Evolutionary conservation across 352 stramenopile species (phyloP).

Genomic region (Globisporangium cederbergense): DNA sequence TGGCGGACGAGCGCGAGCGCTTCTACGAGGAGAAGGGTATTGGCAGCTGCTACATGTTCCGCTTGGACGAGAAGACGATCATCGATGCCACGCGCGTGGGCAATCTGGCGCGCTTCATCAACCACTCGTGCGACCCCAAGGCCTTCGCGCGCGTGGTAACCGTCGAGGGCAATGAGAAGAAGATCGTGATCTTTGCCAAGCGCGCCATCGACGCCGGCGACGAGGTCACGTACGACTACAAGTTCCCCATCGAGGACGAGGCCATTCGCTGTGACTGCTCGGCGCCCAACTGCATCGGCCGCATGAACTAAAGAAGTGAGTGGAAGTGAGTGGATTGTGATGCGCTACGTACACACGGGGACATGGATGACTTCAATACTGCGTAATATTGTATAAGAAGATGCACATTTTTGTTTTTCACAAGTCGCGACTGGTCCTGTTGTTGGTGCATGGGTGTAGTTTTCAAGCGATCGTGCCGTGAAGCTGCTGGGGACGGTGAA

Average conservation of each 20-base stretch:
- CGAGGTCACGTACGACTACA: conserved; percentile 97
- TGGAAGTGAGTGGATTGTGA: not conserved
- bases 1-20: conserved; percentile 92
- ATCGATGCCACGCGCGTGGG: conserved; percentile 93
- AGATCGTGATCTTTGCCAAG: conserved; percentile 96
- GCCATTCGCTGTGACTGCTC: conserved; percentile 92
- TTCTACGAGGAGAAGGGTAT: conserved; percentile 93
- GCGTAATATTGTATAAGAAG: no score
- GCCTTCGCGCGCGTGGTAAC: conserved; percentile 90
- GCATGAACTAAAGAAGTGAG: conserved; percentile 86
- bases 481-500: no score
- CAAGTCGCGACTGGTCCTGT: no score
- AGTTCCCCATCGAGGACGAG: conserved; percentile 96
- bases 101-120: conserved; percentile 96
- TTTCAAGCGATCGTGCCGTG: no score
- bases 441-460: no score
- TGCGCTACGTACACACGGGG: not conserved
- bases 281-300: conserved; percentile 91
- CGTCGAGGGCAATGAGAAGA: conserved; percentile 89
- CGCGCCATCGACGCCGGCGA: conserved; percentile 88
- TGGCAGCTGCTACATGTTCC: conserved; percentile 98
- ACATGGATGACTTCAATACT: not conserved
- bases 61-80: conserved; percentile 92
- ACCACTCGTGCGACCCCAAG: conserved; percentile 95
- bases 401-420: no score